Evolutionary conservation across 208 protist species (phyloP).

Genomic region (Trypanosoma conorhini): DNA sequence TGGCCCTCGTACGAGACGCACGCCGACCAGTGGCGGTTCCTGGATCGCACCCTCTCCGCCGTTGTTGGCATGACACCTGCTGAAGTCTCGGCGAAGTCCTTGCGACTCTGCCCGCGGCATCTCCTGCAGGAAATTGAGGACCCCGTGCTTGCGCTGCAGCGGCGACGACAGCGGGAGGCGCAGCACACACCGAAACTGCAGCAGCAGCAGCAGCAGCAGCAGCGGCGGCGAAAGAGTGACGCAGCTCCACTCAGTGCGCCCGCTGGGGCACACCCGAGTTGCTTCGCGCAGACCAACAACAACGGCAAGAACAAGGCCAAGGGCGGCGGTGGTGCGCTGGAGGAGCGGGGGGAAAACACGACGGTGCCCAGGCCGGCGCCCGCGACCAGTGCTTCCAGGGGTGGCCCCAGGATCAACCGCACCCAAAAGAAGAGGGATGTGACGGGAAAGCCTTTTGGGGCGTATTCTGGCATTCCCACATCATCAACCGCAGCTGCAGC

Average conservation of each 20-base stretch:
- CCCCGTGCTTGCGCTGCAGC: constrained; percentile 29
- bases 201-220: constrained; percentile 13
- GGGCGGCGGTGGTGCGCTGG: neutral
- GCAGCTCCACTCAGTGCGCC: neutral
- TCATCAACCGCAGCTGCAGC: neutral
- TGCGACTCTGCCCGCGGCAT: constrained; percentile 42
- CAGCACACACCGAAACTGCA: constrained; percentile 5
- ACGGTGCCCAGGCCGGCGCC: neutral
- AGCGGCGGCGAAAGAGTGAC: neutral
- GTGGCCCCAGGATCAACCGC: neutral
- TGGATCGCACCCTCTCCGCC: constrained; percentile 50
- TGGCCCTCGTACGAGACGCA: constrained; percentile 48
- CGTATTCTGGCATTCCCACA: neutral
- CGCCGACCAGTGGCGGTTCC: constrained; percentile 52
- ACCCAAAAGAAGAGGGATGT: constrained; percentile 1
- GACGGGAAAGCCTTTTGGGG: neutral
- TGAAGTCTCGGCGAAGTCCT: constrained; percentile 41
- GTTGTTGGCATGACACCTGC: constrained; percentile 37
- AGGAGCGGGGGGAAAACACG: neutral
- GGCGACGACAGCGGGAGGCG: constrained; percentile 24
- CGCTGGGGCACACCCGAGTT: neutral
- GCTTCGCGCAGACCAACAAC: neutral
- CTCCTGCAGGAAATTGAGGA: constrained; percentile 58
- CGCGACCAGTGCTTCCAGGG: neutral
- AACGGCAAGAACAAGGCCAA: constrained; percentile 1